Conservation (phyloP, 331 rosid genomes). For the Arachis monticola region DNA sequence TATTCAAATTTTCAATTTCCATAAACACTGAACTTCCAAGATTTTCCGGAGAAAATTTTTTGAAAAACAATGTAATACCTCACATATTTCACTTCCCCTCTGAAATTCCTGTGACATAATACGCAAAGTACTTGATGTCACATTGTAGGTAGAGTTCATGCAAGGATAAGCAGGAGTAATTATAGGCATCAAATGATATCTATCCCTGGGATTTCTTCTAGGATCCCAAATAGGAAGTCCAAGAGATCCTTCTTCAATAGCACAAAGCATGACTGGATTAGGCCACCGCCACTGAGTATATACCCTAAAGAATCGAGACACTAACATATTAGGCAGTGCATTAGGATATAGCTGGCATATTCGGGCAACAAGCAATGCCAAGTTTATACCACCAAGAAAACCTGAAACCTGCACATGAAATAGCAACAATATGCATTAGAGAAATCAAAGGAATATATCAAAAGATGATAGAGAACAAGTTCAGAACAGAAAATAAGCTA, state of each 20-base stretch:
- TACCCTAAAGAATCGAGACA: conserved; percentile 95
- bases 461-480: conserved; percentile 17
- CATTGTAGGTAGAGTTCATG: conserved; percentile 99
- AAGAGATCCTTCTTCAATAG: conserved; percentile 90
- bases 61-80: conserved; percentile 56
- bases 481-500: conserved; percentile 25
- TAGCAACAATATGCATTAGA: conserved; percentile 33
- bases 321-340: conserved; percentile 92
- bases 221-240: conserved; percentile 98
- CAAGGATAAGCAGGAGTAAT: conserved; percentile 99
- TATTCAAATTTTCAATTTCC: conserved; percentile 22
- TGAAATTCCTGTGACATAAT: conserved; percentile 90
- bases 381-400: conserved; percentile 96
- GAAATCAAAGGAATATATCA: conserved; percentile 35
- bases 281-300: conserved; percentile 99
- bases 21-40: conserved; percentile 18
- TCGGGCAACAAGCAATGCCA: conserved; percentile 99
- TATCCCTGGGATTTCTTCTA: conserved; percentile 84
- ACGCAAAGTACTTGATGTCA: conserved; percentile 85
- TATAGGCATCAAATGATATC: conserved; percentile 90
- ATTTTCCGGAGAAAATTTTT: conserved; percentile 9
- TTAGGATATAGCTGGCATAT: conserved; percentile 98
- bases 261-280: conserved; percentile 95
- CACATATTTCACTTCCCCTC: conserved; percentile 92
- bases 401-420: conserved; percentile 80